Evolutionary conservation across 202 grass and related monocot genomes (phyloP), one percentile per base, ranked within the genome.

Genomic region (Sporobolus alterniflorus): DNA sequence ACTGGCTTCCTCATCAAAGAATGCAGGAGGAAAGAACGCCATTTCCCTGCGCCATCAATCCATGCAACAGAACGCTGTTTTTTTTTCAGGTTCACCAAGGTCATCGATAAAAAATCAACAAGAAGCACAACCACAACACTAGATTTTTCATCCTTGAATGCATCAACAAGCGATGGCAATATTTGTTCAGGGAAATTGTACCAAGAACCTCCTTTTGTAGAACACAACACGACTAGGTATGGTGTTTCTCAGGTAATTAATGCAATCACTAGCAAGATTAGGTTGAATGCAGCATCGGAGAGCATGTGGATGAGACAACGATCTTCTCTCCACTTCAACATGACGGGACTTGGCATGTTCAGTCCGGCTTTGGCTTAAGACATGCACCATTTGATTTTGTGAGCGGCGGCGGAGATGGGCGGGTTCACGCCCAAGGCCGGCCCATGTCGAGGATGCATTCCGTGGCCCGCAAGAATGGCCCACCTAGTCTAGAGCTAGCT

Each of bases 21-120:
- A 94, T 1, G 89, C 73, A 64, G 87, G 63, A 85, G 94, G 92
- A 71, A 83, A 97, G 76, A 92, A 97, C n/a, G n/a, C 57, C 86
- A 77, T 63, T 95, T 95, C 59, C 80, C 84, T 68, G 81, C 52
- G 25, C 95, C 92, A 86, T 98, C 95, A 51, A 86, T 88, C 92
- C 95, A 98, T 61, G 95, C 90, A 79, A 95, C 89, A 49, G 95
- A 95, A 10, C 83, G 81, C 65, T 89, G 88, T 52, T 95, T 98
- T 86, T 81, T 93, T 81, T 82, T 89, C 75, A 91, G 48, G 73
- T 95, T 95, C 29, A 98, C 88, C 24, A 92, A 28, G 42, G 86
- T 91, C 90, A 98, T 92, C 39, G 92, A 97, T 29, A 94, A 62
- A 46, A 97, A 92, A 88, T 94, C 94, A 85, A 97, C 86, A 75